Evolutionary conservation across 352 stramenopile genomes (phyloP).

Genomic region (Salisapilia sapeloensis): DNA sequence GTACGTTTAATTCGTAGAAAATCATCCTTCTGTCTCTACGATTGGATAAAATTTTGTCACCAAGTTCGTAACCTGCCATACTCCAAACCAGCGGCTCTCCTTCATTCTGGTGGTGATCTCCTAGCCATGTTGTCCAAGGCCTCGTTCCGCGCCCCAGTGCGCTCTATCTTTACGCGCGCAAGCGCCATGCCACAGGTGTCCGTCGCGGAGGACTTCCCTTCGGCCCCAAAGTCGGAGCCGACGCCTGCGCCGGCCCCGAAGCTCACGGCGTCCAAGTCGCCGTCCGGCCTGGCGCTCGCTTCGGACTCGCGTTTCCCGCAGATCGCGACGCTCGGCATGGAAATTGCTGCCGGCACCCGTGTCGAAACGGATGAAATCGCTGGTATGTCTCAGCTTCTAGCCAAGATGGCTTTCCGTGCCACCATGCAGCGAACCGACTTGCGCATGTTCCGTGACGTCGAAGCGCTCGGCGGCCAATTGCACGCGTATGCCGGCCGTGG

Average conservation of each 20-base stretch:
- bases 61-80: too few species aligned
- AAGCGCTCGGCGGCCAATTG: conserved; percentile 56
- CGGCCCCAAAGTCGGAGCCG: conserved; percentile 19
- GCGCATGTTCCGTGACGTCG: conserved; percentile 66
- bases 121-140: conserved; percentile 15
- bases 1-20: too few species aligned
- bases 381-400: conserved; percentile 61
- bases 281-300: conserved; percentile 37
- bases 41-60: too few species aligned
- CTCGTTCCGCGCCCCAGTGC: conserved; percentile 7
- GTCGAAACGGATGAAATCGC: conserved; percentile 51
- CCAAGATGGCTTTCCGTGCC: conserved; percentile 73
- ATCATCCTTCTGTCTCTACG: too few species aligned
- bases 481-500: conserved; percentile 39
- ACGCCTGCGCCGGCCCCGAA: conserved; percentile 12
- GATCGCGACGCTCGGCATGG: conserved; percentile 46
- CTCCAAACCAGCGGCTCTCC: too few species aligned
- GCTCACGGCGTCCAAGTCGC: conserved; percentile 14
- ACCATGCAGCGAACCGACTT: conserved; percentile 60
- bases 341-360: conserved; percentile 37
- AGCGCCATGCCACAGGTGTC: conserved; percentile 34
- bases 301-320: conserved; percentile 25
- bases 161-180: conserved; percentile 46
- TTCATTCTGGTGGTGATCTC: too few species aligned
- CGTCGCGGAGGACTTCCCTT: conserved; percentile 46